Conservation (phyloP, 2,329 filamentous ascomycete species). For the Aspergillus phoenicis region DNA sequence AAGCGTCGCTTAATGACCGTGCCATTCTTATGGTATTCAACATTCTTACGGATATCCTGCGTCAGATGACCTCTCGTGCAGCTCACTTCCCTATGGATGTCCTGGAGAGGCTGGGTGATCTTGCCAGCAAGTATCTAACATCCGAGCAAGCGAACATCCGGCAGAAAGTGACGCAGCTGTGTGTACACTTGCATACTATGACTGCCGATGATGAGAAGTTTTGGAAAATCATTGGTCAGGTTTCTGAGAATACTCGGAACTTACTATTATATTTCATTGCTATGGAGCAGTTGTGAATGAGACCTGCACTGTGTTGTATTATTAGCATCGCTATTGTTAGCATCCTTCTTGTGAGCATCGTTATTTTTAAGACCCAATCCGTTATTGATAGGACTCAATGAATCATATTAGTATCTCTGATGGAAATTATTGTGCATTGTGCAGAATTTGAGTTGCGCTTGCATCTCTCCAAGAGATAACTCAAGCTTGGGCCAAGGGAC, state of each 20-base stretch:
- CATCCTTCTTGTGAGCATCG: too few species aligned
- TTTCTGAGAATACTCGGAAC: constrained; percentile 35
- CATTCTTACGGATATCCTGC: constrained; percentile 33
- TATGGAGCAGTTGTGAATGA: constrained; percentile 7
- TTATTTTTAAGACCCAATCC: too few species aligned
- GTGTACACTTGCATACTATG: constrained; percentile 31
- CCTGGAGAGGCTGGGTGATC: constrained; percentile 34
- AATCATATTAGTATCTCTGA: too few species aligned
- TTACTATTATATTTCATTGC: constrained; percentile 42
- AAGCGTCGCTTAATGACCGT: constrained; percentile 33
- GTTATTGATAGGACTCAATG: too few species aligned
- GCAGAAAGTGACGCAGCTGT: constrained; percentile 42
- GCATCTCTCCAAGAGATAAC: too few species aligned
- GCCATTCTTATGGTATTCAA: constrained; percentile 40
- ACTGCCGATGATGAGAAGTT: constrained; percentile 30
- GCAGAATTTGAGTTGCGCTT: too few species aligned
- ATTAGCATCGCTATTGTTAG: too few species aligned
- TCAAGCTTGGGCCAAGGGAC: too few species aligned
- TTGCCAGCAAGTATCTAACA: constrained; percentile 35
- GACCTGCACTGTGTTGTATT: too few species aligned
- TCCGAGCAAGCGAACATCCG: constrained; percentile 42
- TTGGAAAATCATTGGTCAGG: constrained; percentile 34
- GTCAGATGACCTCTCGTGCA: constrained; percentile 25
- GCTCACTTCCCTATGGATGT: constrained; percentile 19
- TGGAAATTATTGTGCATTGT: too few species aligned